A percentile compares a stretch with the other conserved stretches of the same genome.
phyloP scores from a whole-genome alignment of 345 rosid genomes.

The Eucalyptus melliodora region DNA sequence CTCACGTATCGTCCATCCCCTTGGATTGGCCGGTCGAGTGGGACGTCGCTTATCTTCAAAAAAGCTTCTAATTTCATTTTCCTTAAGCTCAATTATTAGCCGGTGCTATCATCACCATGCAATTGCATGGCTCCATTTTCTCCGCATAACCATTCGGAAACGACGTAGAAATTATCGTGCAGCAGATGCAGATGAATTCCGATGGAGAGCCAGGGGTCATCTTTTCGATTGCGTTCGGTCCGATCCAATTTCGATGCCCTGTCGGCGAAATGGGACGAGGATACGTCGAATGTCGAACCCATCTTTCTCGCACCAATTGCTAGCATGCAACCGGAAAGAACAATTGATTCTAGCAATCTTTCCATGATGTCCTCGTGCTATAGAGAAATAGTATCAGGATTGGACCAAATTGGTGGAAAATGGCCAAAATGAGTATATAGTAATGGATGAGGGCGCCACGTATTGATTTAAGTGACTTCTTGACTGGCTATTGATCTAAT shows the following conservation, averaged over 20 bases:
- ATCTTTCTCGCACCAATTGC: not conserved
- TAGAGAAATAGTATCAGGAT: not conserved
- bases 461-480: not conserved
- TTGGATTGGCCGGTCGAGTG: not conserved
- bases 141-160: not conserved
- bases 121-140: not conserved
- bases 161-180: not conserved
- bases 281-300: not conserved
- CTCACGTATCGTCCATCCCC: not conserved
- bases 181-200: not conserved
- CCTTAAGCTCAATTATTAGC: not conserved
- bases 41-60: not conserved
- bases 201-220: not conserved
- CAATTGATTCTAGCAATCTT: not conserved
- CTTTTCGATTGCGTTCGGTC: not conserved
- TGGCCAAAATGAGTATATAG: not conserved
- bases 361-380: not conserved
- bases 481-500: not conserved
- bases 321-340: not conserved
- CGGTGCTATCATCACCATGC: not conserved
- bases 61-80: not conserved
- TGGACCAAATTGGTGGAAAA: not conserved
- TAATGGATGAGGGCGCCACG: not conserved
- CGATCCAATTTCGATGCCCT: not conserved
- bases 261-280: fast-evolving